Percentiles rank a stretch among this genome's conserved stretches.
Conservation (phyloP, 176 grass and related monocot genomes). For the Oryza nivara region DNA sequence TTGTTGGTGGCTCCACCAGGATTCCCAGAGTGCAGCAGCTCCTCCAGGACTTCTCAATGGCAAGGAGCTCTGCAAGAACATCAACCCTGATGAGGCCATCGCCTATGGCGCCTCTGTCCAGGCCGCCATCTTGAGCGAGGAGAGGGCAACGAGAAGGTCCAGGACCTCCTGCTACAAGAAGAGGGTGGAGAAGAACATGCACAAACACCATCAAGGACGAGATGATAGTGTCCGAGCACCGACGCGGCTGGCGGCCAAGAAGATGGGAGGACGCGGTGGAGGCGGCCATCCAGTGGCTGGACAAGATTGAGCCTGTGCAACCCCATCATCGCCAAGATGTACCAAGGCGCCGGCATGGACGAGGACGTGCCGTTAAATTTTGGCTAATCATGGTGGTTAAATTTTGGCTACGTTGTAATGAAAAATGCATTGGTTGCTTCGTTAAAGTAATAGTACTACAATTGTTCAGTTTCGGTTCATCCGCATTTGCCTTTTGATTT, state of each 20-base stretch:
- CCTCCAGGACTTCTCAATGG: slow-evolving; percentile 62
- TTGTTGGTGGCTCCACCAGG: slow-evolving; percentile 63
- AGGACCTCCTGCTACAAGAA: too few relatives aligned
- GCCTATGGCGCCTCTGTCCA: slow-evolving; percentile 59
- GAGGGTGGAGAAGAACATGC: too few relatives aligned
- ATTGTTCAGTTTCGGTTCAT: neutral
- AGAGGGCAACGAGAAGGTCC: too few relatives aligned
- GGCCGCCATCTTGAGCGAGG: slow-evolving; percentile 56
- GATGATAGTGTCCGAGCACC: too few relatives aligned
- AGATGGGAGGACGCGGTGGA: too few relatives aligned
- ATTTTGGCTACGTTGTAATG: neutral
- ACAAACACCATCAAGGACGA: too few relatives aligned
- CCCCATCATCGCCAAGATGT: slow-evolving; percentile 96
- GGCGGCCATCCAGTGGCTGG: too few relatives aligned
- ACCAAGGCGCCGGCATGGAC: slow-evolving; percentile 64
- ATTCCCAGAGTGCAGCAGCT: slow-evolving; percentile 68
- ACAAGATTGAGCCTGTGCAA: too few relatives aligned
- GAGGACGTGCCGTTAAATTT: too few relatives aligned
- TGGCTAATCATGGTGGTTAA: neutral
- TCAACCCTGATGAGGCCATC: slow-evolving; percentile 61
- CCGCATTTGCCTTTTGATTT: neutral
- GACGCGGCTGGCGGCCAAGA: too few relatives aligned
- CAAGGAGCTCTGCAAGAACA: slow-evolving; percentile 72
- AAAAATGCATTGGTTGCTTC: neutral
- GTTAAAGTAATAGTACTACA: neutral